Percentiles rank a stretch among this genome's conserved stretches.
Evolutionary conservation across 2,329 filamentous ascomycete species (phyloP).

Genomic region (Sordariomycetes sp.): DNA sequence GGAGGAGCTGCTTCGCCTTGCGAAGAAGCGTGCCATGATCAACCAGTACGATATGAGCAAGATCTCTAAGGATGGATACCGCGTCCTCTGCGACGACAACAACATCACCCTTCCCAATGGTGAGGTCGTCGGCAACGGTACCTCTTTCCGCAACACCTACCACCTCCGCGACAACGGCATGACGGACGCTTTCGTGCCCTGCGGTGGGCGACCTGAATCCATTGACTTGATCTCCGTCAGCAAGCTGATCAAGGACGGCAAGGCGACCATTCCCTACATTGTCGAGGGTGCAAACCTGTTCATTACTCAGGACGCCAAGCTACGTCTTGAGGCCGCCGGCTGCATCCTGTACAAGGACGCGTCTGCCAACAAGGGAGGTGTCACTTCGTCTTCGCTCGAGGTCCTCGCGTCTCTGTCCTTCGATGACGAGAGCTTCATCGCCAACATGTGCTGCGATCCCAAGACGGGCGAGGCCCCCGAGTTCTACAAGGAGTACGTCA

Average conservation of each 20-base stretch:
- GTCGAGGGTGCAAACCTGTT: conserved; percentile 98
- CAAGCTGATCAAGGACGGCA: conserved; percentile 85
- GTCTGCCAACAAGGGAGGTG: conserved; percentile 96
- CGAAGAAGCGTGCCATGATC: conserved; percentile 84
- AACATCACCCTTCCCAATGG: conserved; percentile 83
- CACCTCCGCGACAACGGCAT: conserved; percentile 71
- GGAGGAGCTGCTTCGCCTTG: conserved; percentile 73
- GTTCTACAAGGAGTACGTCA: conserved; percentile 92
- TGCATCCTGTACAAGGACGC: conserved; percentile 96
- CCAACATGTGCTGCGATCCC: conserved; percentile 85
- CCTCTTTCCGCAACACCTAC: conserved; percentile 94
- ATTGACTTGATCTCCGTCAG: conserved; percentile 85
- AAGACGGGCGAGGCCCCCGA: conserved; percentile 61
- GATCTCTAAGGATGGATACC: conserved; percentile 80
- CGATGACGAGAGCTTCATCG: conserved; percentile 76
- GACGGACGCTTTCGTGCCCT: conserved; percentile 89
- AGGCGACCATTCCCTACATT: conserved; percentile 81
- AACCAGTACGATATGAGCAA: conserved; percentile 76
- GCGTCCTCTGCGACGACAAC: conserved; percentile 83
- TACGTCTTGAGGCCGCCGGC: conserved; percentile 89
- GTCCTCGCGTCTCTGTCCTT: conserved; percentile 92
- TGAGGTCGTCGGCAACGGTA: conserved; percentile 83
- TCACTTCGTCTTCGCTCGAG: conserved; percentile 93
- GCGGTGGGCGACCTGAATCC: conserved; percentile 90
- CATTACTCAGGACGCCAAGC: conserved; percentile 96